Conservation (phyloP, 768 basidiomycete species). For the Podaxis sp. region DNA sequence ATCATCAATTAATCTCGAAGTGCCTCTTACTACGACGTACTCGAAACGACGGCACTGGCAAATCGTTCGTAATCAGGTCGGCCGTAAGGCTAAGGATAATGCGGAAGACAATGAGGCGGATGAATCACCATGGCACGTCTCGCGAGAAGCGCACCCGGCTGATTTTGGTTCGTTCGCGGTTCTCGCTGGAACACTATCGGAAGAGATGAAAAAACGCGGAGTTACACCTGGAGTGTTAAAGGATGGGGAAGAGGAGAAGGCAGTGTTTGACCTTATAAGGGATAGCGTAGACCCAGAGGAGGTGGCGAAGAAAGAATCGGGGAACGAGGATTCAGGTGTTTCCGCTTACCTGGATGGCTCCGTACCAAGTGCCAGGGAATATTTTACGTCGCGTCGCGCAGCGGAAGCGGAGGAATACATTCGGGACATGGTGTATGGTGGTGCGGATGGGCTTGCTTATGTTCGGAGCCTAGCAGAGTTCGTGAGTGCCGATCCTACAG, state of each 20-base stretch:
- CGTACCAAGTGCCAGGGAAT: constrained; percentile 26
- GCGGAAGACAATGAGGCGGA: constrained; percentile 45
- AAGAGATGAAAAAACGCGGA: constrained; percentile 38
- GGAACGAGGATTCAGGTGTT: constrained; percentile 18
- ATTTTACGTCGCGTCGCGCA: constrained; percentile 50
- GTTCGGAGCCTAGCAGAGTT: constrained; percentile 78
- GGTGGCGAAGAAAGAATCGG: constrained; percentile 16
- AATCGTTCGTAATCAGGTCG: constrained; percentile 47
- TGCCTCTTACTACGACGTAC: constrained; percentile 14
- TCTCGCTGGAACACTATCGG: constrained; percentile 46
- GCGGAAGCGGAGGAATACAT: constrained; percentile 65
- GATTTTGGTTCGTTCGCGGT: constrained; percentile 66
- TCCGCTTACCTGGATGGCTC: constrained; percentile 16
- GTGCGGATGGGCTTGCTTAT: constrained; percentile 74
- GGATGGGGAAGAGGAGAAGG: constrained; percentile 32
- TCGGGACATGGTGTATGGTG: constrained; percentile 76
- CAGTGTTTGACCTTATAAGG: constrained; percentile 30
- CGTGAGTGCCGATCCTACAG: constrained; percentile 36
- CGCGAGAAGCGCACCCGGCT: constrained; percentile 49
- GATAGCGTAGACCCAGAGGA: constrained; percentile 36
- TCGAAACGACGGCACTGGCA: constrained; percentile 59
- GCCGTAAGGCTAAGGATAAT: constrained; percentile 51
- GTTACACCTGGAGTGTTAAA: constrained; percentile 19
- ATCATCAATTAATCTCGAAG: constrained; percentile 19
- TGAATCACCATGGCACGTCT: constrained; percentile 42